phyloP scores from a whole-genome alignment of 805 yeast genomes.

The Zygotorulaspora chibaensis region DNA sequence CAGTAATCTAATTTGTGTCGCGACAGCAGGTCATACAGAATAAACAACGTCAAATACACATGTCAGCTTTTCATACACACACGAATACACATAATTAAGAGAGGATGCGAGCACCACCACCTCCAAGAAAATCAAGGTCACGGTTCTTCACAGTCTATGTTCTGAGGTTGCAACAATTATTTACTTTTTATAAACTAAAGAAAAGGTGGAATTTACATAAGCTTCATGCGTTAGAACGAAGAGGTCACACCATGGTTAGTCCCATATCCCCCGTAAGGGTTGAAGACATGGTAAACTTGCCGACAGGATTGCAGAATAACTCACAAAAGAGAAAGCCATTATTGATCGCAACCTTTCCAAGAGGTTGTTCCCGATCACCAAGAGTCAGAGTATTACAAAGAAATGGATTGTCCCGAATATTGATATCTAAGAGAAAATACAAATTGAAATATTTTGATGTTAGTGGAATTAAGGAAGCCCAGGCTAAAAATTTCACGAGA shows the following conservation, averaged over 20 bases:
- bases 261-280: conserved; percentile 20
- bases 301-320: conserved; percentile 16
- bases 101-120: conserved; percentile 35
- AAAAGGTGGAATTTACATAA: conserved; percentile 27
- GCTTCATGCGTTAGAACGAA: conserved; percentile 13
- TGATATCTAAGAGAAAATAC: conserved; percentile 27
- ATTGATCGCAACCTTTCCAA: conserved; percentile 28
- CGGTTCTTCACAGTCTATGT: conserved; percentile 16
- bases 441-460: conserved; percentile 22
- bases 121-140: conserved; percentile 27
- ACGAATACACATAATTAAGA: neutral
- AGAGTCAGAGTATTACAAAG: conserved; percentile 24
- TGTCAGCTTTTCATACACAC: too few species aligned
- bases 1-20: neutral
- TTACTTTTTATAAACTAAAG: conserved; percentile 17
- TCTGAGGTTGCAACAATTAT: conserved; percentile 15
- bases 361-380: conserved; percentile 30
- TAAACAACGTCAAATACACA: too few species aligned
- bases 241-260: conserved; percentile 7
- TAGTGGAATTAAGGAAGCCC: conserved; percentile 8
- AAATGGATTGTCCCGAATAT: conserved; percentile 20
- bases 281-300: conserved; percentile 28
- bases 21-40: too few species aligned
- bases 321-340: conserved; percentile 27
- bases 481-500: neutral